Base-by-base conservation (phyloP, 2,329 filamentous ascomycete species). In the Trichophyton schoenleinii region DNA sequence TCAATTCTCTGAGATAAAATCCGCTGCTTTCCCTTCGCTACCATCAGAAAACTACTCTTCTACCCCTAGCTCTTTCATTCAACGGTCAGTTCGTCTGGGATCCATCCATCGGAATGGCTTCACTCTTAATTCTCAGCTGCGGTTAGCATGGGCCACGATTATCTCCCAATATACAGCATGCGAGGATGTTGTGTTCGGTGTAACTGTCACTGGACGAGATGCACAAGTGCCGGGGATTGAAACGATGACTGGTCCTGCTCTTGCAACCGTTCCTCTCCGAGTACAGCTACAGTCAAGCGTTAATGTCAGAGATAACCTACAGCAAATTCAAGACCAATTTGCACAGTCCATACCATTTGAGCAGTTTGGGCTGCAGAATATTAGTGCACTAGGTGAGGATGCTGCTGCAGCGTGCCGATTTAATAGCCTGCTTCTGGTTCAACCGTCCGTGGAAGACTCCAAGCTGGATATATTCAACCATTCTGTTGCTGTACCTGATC, bases 281-380 rank as follows among this genome's bases (percentile, higher is more conserved):
- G 58, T 75, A 3, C 65, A 64, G 28, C 60, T 74, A 3, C 61
- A 72, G 58, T 64, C 22, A 20, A 31, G 9, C 2, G 6, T 8
- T 15, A 48, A 53, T 15, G 28, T 61, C n/a, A 22, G 18, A 22
- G 58, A 41, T 0, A 46, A 36, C 15, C 71, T 86, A 3, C 75
- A 79, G 53, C 69, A 73, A 1, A 75, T 86, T 3, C 82, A 85
- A 46, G 71, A 79, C 25, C 76, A 79, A 60, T 79, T 77, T 0
- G 73, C 81, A 0, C 71, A 75, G 4, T 77, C 81, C 59, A 82
- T 84, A 78, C 83, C 83, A 65, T 82, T 80, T 25, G 79, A 80
- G 53, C 79, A 78, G 1, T 77, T 84, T 9, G 72, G 74, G 3
- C 73, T 75, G 38, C 66, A 70, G 0, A 75, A 77, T 9, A 83